Conservation (phyloP, 345 rosid genomes). For the Bretschneidera sinensis region DNA sequence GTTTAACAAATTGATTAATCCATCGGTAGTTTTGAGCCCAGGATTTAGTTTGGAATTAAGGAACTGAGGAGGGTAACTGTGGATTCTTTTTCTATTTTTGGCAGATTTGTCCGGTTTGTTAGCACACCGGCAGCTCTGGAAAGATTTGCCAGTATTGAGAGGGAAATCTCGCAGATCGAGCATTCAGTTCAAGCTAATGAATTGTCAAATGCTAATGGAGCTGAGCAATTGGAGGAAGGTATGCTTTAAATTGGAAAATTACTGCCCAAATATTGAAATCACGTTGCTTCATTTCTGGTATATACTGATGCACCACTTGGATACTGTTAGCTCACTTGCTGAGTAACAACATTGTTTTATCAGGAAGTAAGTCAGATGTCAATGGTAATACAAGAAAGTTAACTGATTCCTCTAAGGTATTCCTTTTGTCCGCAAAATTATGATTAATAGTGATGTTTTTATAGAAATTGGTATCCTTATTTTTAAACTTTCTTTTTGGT, state of each 20-base stretch:
- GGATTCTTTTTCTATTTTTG: background rate
- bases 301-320: background rate
- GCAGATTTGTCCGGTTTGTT: conserved; percentile 82
- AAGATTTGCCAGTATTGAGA: conserved; percentile 67
- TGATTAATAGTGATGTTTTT: background rate
- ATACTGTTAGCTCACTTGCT: background rate
- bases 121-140: conserved; percentile 84
- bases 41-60: too few relatives aligned
- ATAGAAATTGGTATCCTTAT: background rate
- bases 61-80: too few relatives aligned
- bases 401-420: conserved; percentile 52
- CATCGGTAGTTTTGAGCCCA: too few relatives aligned
- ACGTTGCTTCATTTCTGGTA: too few relatives aligned
- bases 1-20: too few relatives aligned
- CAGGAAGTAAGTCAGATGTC: conserved; percentile 29
- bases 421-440: background rate
- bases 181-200: conserved; percentile 57
- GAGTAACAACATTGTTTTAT: conserved; percentile 10
- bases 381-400: conserved; percentile 31
- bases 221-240: conserved; percentile 46
- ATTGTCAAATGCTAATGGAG: conserved; percentile 20
- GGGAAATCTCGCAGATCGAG: conserved; percentile 73
- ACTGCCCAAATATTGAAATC: conserved; percentile 2
- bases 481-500: conserved; percentile 7
- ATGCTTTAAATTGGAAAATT: conserved; percentile 6